Base-by-base conservation (phyloP, 805 yeast genomes). In the Spathaspora passalidarum region DNA sequence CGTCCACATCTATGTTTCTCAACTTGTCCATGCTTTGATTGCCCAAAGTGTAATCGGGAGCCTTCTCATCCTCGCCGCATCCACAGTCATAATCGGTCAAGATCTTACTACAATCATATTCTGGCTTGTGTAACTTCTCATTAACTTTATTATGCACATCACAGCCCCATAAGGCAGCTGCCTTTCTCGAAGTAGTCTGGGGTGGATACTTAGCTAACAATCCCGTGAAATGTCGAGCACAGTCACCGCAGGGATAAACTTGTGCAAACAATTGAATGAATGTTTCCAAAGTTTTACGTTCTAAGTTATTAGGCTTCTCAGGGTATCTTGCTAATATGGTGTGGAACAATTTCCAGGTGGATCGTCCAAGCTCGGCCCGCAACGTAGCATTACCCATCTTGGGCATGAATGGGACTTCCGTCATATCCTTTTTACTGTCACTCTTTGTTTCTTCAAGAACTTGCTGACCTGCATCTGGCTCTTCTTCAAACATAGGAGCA, bases 131-230 rank as follows among this genome's bases (percentile, higher is more conserved):
- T 38, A 91, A 72, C 43, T 84, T 70, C 44, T 79, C 79, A 63
- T 92, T 92, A 29, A 91, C 97, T 57, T 82, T 76, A 62, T 92
- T 91, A 67, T 91, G 98, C 4, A 91, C 73, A 57, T 85, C 85
- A 61, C 99, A 94, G 1, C 99, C 99, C 99, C 99, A 94, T 52
- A 88, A 68, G 0, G 96, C 89, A 1, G 99, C 98, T 2, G 80
- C 78, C 50, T 82, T 81, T 47, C 96, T 75, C 18, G 86, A 76
- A 6, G 80, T 72, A 3, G 85, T 75, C 59, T 94, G 99, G 2
- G 96, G 97, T 1, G 99, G 98, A 57, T 72, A 83, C 56, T 84
- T 75, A 46, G 70, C 59, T 46, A 94, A 66, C 52, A 92, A 67
- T 59, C 78, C 67, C 52, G 79, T 85, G 64, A 94, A 94, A 64